Evolutionary conservation across 2,329 filamentous ascomycete species (phyloP).

Genomic region (Diaporthe australafricana): DNA sequence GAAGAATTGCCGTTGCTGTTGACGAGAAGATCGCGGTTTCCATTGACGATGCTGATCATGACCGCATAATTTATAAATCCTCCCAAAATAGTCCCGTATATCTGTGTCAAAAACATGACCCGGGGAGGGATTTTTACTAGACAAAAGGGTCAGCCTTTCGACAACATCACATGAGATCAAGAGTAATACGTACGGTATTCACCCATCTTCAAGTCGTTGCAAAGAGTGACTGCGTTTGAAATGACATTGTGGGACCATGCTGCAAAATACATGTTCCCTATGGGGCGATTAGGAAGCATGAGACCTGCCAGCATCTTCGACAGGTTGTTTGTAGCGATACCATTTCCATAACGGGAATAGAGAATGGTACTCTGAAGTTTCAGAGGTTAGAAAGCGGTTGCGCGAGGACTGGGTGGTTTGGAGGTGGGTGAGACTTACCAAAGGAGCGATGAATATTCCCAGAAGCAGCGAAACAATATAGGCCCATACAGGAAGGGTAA

Average conservation of each 20-base stretch:
- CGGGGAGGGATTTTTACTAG: constrained; percentile 67
- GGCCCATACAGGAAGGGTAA: constrained; percentile 59
- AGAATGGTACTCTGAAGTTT: constrained; percentile 60
- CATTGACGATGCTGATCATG: constrained; percentile 64
- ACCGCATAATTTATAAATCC: constrained; percentile 66
- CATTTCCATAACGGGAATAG: constrained; percentile 65
- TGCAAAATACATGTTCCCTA: constrained; percentile 62
- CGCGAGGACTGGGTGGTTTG: too few relatives aligned
- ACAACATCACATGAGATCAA: not conserved
- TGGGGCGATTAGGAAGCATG: constrained; percentile 60
- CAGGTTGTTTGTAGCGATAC: constrained; percentile 69
- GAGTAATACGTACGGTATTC: constrained; percentile 60
- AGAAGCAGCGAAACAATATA: constrained; percentile 59
- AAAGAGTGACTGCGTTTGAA: constrained; percentile 59
- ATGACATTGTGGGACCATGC: constrained; percentile 71
- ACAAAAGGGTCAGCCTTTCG: constrained; percentile 39
- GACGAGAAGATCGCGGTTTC: constrained; percentile 59
- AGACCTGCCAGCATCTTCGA: constrained; percentile 68
- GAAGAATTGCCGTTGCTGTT: constrained; percentile 58
- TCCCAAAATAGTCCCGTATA: constrained; percentile 66
- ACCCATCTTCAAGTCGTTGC: constrained; percentile 67
- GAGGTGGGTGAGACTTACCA: constrained; percentile 49
- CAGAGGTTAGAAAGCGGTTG: constrained; percentile 30
- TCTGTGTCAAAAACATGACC: constrained; percentile 66
- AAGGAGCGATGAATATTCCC: constrained; percentile 61